phyloP scores from a whole-genome alignment of 768 basidiomycete genomes.

The Trichaptum fuscoviolaceum region DNA sequence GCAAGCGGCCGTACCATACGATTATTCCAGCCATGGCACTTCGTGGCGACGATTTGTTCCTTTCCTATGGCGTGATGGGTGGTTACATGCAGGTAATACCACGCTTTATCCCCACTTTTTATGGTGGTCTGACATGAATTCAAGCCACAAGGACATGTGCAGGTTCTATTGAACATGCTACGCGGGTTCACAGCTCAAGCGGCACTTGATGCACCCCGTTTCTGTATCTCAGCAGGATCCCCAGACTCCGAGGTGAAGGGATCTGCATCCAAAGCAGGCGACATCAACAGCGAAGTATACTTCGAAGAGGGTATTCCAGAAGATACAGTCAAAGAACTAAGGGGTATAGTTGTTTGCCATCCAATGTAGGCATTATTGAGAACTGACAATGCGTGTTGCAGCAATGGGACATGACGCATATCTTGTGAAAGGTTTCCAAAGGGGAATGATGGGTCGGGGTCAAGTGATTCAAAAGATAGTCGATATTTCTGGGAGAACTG shows the following conservation, averaged over 20 bases:
- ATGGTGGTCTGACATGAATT: not conserved
- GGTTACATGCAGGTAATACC: constrained; percentile 73
- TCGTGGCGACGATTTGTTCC: constrained; percentile 72
- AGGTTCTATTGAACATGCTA: constrained; percentile 87
- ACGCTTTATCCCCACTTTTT: constrained; percentile 10
- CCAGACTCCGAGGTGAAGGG: constrained; percentile 51
- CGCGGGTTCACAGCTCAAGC: constrained; percentile 85
- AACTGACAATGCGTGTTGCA: constrained; percentile 24
- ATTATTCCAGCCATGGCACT: constrained; percentile 90
- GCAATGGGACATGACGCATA: constrained; percentile 89
- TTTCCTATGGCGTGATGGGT: constrained; percentile 90
- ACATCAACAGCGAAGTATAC: constrained; percentile 79
- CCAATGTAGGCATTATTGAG: not conserved
- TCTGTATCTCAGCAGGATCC: constrained; percentile 87
- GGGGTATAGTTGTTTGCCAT: constrained; percentile 36
- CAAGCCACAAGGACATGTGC: constrained; percentile 93
- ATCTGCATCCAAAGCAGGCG: constrained; percentile 45
- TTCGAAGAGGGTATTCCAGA: constrained; percentile 78
- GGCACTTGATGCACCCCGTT: constrained; percentile 90
- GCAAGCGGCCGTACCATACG: constrained; percentile 89
- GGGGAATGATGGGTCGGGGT: constrained; percentile 73
- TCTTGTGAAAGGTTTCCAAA: constrained; percentile 49
- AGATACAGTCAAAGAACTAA: constrained; percentile 59
- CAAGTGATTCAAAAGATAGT: constrained; percentile 84
- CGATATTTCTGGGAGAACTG: constrained; percentile 58